A percentile compares a stretch with the other conserved stretches of the same genome.
phyloP scores from a whole-genome alignment of 106 monocot genomes.

The Xerophyta viscosa region DNA sequence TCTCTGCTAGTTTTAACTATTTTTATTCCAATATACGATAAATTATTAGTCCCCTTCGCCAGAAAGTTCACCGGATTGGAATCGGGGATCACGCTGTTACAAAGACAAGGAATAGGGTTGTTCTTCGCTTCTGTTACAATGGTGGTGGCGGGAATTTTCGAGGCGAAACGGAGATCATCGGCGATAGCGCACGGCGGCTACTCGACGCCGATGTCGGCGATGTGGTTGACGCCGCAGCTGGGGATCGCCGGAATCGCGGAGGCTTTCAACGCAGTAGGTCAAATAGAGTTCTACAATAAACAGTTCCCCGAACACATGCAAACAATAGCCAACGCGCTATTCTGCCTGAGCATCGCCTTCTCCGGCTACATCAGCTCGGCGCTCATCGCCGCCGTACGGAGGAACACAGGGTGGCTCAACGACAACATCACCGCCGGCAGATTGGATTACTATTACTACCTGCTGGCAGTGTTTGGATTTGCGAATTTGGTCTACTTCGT shows the following conservation, averaged over 20 bases:
- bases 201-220: constrained; percentile 17
- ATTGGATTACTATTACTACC: constrained; percentile 63
- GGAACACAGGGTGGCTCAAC: constrained; percentile 39
- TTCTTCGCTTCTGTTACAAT: constrained; percentile 26
- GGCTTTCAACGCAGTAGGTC: constrained; percentile 55
- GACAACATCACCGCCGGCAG: constrained; percentile 39
- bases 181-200: neutral
- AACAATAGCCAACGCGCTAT: constrained; percentile 46
- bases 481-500: constrained; percentile 48
- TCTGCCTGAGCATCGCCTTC: constrained; percentile 44
- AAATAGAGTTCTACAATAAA: constrained; percentile 72
- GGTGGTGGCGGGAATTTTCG: constrained; percentile 27
- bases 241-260: constrained; percentile 46
- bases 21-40: constrained; percentile 58
- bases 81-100: constrained; percentile 30
- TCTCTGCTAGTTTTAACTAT: constrained; percentile 30
- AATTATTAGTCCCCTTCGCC: constrained; percentile 16
- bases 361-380: constrained; percentile 40
- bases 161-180: constrained; percentile 13
- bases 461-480: constrained; percentile 32
- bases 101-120: constrained; percentile 28
- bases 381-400: constrained; percentile 30
- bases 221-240: constrained; percentile 62
- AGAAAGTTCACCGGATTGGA: constrained; percentile 12
- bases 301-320: constrained; percentile 79